Base-by-base conservation (phyloP, 495 filamentous ascomycete species). In the Trichoderma virens region DNA sequence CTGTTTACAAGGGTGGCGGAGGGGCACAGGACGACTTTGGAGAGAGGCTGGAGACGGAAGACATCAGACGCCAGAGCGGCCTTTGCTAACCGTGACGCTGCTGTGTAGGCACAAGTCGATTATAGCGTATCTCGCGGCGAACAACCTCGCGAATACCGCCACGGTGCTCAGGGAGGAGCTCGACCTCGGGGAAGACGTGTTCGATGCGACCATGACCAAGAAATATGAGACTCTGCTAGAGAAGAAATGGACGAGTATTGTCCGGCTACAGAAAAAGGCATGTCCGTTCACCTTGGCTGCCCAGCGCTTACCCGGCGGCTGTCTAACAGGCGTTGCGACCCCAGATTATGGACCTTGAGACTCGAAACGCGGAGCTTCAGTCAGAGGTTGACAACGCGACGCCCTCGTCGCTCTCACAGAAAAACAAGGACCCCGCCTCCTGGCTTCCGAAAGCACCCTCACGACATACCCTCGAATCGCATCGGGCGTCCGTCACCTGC, bases 201-300 rank as follows among this genome's bases (percentile, higher is more conserved):
- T 94, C 69, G 90, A 96, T 72, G 82, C 88, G 35, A 77, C 82
- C 4, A 92, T 89, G 9, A 78, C 85, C 38, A 94, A 94, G 78
- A 95, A 92, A 75, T 97, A 96, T 76, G 90, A 93, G 70, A 88
- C 88, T 6, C 73, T 97, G 23, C 72, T 97, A 71, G 93, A 96
- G 79, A 95, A 93, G 79, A 97, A 97, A 79, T 97, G 93, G 92
- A 97, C 93, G 23, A 92, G 89, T 68, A 88, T 93, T 3, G 90
- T 95, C 65, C 82, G 92, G 61, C 75, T 97, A 73, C 92, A 97
- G 74, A 96, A 93, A 75, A 96, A 92, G 88, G 91, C 89, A 51
- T 28, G 51, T 59, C 61, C 38, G 38, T 61, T 60, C 54, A 64
- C 61, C 39, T 20, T 27, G 30, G 39, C 39, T 32, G 39, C 39